These are phyloP conservation scores for Leccinum uliginosum DNA, from an alignment of 768 basidiomycete genomes.

Conservation along the genomic window DNA sequence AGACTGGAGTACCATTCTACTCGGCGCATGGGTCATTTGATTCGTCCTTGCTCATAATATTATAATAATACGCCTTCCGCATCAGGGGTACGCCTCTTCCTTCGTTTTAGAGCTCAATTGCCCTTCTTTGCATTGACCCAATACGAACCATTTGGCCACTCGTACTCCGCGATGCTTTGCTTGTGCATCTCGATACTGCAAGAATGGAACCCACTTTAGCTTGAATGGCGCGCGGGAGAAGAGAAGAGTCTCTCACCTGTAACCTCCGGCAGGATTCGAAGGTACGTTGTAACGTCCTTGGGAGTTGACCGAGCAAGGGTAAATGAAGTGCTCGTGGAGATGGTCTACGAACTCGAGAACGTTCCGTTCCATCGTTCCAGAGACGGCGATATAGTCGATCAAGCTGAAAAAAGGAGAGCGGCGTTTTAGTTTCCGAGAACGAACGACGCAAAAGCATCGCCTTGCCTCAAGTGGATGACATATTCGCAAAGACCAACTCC, in stretches of 20 bases:
- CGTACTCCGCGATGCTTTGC: slow-evolving; percentile 74
- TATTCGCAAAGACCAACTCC: slow-evolving; percentile 96
- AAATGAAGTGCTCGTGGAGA: slow-evolving; percentile 89
- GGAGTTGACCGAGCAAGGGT: slow-evolving; percentile 82
- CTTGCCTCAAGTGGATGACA: slow-evolving; percentile 76
- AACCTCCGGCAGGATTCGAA: slow-evolving; percentile 67
- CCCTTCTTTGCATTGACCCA: slow-evolving; percentile 17
- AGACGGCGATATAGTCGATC: slow-evolving; percentile 91
- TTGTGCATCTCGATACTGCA: slow-evolving; percentile 87
- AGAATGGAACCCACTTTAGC: neutral
- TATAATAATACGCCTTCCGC: slow-evolving; percentile 1
- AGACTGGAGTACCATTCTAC: neutral
- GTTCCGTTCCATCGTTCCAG: slow-evolving; percentile 90
- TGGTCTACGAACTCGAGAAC: slow-evolving; percentile 91
- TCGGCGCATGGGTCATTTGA: neutral
- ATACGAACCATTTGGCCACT: slow-evolving; percentile 72
- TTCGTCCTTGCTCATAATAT: neutral
- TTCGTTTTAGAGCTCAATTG: neutral
- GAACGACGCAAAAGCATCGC: neutral
- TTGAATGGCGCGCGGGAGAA: neutral
- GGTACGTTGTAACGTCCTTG: slow-evolving; percentile 89
- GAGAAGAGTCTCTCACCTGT: slow-evolving; percentile 31
- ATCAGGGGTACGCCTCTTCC: neutral
- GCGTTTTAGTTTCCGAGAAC: neutral
- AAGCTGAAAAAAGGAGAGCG: slow-evolving; percentile 43